These are phyloP conservation scores for Scenedesmus sp. DNA, from an alignment of 163 green algal genomes.

Conservation along the genomic window DNA sequence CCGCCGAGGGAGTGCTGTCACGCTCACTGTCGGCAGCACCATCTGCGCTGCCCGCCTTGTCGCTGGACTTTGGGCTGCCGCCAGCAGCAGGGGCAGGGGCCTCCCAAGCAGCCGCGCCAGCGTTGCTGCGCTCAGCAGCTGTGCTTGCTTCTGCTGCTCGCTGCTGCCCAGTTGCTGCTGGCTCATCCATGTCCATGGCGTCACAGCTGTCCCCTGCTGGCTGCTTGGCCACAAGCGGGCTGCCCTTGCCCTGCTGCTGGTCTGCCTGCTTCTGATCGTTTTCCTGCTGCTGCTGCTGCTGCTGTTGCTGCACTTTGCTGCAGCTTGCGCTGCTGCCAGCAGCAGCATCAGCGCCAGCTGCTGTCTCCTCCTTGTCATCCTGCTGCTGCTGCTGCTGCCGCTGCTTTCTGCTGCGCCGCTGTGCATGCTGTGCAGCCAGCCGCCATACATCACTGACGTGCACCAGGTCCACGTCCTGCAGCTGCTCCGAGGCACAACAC, in stretches of 20 bases:
- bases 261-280: constrained; percentile 16
- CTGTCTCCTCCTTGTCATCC: not conserved
- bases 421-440: constrained; percentile 36
- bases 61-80: not conserved
- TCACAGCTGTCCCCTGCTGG: not conserved
- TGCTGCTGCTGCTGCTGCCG: constrained; percentile 32
- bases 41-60: not conserved
- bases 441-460: constrained; percentile 41
- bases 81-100: not conserved
- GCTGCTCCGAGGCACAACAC: constrained; percentile 10
- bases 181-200: constrained; percentile 31
- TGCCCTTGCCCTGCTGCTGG: not conserved
- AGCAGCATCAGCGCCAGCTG: not conserved
- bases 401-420: not conserved
- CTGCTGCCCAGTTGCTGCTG: not conserved
- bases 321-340: constrained; percentile 14
- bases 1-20: not conserved
- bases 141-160: constrained; percentile 14
- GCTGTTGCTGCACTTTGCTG: constrained; percentile 18
- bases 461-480: constrained; percentile 47
- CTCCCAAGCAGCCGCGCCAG: not conserved
- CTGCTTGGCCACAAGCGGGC: not conserved
- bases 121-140: constrained; percentile 3
- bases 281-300: constrained; percentile 15
- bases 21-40: constrained; percentile 10